Evolutionary conservation across 352 stramenopile genomes (phyloP).

Genomic region (Phytophthora boehmeriae): DNA sequence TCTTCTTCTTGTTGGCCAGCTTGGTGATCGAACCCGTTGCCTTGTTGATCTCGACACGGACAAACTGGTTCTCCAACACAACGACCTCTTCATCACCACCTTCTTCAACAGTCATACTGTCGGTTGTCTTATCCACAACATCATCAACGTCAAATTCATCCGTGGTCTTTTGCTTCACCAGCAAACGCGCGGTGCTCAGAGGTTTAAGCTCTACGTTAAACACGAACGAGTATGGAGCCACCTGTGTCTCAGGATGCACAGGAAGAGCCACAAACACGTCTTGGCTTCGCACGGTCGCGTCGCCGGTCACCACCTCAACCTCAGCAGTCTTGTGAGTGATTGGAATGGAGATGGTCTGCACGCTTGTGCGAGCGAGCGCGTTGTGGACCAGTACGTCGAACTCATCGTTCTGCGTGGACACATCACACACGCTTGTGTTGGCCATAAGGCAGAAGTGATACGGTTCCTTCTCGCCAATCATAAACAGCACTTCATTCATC

Average conservation of each 20-base stretch:
- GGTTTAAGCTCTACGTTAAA: constrained; percentile 70
- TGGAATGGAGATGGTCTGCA: constrained; percentile 66
- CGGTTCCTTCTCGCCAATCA: constrained; percentile 69
- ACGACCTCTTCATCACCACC: constrained; percentile 31
- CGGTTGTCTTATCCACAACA: background rate
- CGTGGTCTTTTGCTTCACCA: constrained; percentile 49
- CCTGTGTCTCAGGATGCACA: constrained; percentile 52
- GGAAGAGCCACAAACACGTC: constrained; percentile 61
- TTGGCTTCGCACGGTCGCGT: constrained; percentile 39
- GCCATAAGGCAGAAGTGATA: constrained; percentile 74
- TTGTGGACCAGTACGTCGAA: constrained; percentile 84
- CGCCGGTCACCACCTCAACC: constrained; percentile 44
- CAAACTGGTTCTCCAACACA: constrained; percentile 66
- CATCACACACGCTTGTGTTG: constrained; percentile 94
- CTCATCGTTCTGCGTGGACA: constrained; percentile 62
- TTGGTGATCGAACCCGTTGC: constrained; percentile 59
- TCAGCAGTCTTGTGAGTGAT: constrained; percentile 51
- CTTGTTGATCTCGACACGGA: constrained; percentile 59
- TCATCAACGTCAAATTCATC: background rate
- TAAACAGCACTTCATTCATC: constrained; percentile 77
- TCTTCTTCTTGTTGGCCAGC: constrained; percentile 75
- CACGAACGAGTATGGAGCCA: constrained; percentile 68
- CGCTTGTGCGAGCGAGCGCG: constrained; percentile 54
- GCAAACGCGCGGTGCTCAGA: constrained; percentile 51
- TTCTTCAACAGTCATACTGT: constrained; percentile 1